These are phyloP conservation scores for Inonotus obliquus DNA, from an alignment of 1,284 basidiomycete genomes.

Conservation along the genomic window DNA sequence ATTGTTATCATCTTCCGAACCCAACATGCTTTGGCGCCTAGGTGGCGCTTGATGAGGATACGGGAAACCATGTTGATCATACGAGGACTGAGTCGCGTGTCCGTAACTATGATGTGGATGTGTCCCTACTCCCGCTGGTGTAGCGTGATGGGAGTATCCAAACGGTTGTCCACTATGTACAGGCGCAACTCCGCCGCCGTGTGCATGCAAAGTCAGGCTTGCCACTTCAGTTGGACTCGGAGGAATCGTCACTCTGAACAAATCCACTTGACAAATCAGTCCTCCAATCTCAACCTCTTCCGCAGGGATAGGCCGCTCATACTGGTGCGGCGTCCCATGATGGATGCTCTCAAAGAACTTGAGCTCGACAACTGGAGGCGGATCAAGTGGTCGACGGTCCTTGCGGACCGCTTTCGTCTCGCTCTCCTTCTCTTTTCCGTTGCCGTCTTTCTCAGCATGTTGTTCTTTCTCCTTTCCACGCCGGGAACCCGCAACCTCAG, in stretches of 20 bases:
- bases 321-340: constrained; percentile 33
- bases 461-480: neutral
- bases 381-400: constrained; percentile 59
- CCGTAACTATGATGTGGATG: neutral
- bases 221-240: constrained; percentile 11
- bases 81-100: neutral
- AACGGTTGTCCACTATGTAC: neutral
- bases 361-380: constrained; percentile 56
- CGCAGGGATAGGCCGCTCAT: constrained; percentile 44
- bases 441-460: neutral
- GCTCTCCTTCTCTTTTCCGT: neutral
- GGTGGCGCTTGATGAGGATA: neutral
- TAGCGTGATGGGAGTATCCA: no score
- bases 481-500: neutral
- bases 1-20: neutral
- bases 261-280: constrained; percentile 27
- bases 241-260: constrained; percentile 22
- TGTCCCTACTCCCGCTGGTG: neutral
- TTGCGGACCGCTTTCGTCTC: constrained; percentile 13
- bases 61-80: neutral
- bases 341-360: constrained; percentile 43
- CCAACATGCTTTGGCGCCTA: neutral
- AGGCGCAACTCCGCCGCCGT: neutral
- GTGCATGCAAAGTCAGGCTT: constrained; percentile 1
- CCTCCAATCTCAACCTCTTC: constrained; percentile 33